Percentiles rank a stretch among this genome's conserved stretches.
Evolutionary conservation across 805 yeast genomes (phyloP).

Genomic region (Zygosaccharomyces pseudorouxii): DNA sequence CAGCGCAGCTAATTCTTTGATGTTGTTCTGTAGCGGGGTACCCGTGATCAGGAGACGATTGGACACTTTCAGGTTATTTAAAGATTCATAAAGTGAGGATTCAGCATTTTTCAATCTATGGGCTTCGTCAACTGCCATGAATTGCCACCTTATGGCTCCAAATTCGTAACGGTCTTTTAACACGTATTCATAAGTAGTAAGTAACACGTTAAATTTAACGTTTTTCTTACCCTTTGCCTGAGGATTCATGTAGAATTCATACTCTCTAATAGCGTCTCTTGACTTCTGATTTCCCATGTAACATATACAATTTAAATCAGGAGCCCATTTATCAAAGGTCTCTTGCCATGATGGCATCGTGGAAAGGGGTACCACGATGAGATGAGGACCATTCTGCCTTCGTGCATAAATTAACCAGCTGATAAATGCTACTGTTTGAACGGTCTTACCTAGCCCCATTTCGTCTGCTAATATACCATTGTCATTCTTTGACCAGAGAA

Average conservation of each 20-base stretch:
- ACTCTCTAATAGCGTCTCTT: conserved; percentile 73
- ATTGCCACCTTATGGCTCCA: conserved; percentile 89
- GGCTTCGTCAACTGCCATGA: conserved; percentile 96
- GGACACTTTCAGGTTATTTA: conserved; percentile 72
- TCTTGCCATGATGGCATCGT: conserved; percentile 99
- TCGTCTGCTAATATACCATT: conserved; percentile 98
- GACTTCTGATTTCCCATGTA: conserved; percentile 90
- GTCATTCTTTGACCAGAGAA: conserved; percentile 94
- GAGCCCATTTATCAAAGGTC: conserved; percentile 96
- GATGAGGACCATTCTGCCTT: conserved; percentile 95
- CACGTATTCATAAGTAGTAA: conserved; percentile 95
- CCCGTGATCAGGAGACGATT: conserved; percentile 92
- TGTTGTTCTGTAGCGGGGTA: conserved; percentile 94
- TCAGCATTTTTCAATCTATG: conserved; percentile 94
- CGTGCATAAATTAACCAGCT: conserved; percentile 95
- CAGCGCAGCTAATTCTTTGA: conserved; percentile 91
- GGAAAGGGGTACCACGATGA: conserved; percentile 92
- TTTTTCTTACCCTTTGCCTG: conserved; percentile 45
- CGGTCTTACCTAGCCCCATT: conserved; percentile 98
- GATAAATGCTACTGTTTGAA: conserved; percentile 89
- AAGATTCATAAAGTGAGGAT: conserved; percentile 84
- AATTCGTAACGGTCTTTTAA: conserved; percentile 80
- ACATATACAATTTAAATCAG: conserved; percentile 87
- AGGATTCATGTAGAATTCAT: conserved; percentile 71
- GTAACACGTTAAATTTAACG: conserved; percentile 82